These are phyloP conservation scores for Mycena leptocephala DNA, from an alignment of 768 basidiomycete genomes.

Conservation along the genomic window DNA sequence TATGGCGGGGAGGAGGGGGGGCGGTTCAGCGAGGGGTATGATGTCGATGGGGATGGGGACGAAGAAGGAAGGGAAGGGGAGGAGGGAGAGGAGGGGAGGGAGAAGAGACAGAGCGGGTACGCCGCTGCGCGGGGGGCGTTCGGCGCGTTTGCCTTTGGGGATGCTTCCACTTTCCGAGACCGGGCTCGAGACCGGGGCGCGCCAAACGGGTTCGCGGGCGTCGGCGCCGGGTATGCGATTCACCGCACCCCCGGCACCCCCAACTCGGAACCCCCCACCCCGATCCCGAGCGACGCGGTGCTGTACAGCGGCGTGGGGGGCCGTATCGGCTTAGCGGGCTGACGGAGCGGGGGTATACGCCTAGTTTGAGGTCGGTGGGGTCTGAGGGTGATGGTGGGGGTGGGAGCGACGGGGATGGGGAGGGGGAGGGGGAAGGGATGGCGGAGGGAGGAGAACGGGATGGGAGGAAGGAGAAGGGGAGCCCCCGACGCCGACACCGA, in stretches of 20 bases:
- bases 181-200: too few relatives aligned
- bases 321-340: constrained; percentile 32
- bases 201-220: too few relatives aligned
- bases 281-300: constrained; percentile 1
- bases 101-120: neutral
- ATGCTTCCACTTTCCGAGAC: too few relatives aligned
- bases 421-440: neutral
- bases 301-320: constrained; percentile 4
- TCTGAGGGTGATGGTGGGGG: neutral
- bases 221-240: too few relatives aligned
- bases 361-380: constrained; percentile 14
- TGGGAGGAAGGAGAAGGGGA: neutral
- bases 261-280: neutral
- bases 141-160: neutral
- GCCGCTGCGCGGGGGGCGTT: neutral
- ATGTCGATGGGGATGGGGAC: neutral
- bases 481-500: constrained; percentile 10
- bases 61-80: neutral
- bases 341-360: constrained; percentile 36
- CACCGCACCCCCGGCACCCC: too few relatives aligned
- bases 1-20: neutral
- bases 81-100: neutral
- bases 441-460: neutral
- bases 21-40: neutral
- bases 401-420: neutral